Evolutionary conservation across 2,329 filamentous ascomycete species (phyloP).

Genomic region (Colletotrichum sansevieriae): DNA sequence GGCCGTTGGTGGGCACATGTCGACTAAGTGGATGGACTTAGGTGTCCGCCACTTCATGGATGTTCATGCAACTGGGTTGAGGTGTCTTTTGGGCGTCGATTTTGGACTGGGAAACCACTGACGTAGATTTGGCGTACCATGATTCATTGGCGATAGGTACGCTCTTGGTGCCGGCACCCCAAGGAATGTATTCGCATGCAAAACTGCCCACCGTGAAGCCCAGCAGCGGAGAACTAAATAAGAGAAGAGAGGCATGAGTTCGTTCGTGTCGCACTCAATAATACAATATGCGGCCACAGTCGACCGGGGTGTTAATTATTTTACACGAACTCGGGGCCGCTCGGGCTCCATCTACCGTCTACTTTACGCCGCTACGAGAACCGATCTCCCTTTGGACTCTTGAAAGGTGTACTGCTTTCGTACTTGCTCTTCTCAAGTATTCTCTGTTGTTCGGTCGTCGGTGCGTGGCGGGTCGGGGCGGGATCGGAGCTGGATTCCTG

Average conservation of each 20-base stretch:
- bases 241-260: slow-evolving; percentile 22
- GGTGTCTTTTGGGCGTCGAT: neutral
- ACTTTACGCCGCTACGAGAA: slow-evolving; percentile 67
- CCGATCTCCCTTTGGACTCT: slow-evolving; percentile 85
- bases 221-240: neutral
- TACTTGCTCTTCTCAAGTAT: slow-evolving; percentile 89
- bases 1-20: neutral
- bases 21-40: neutral
- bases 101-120: neutral
- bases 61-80: neutral
- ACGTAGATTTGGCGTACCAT: slow-evolving; percentile 1
- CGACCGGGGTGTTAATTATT: slow-evolving; percentile 28
- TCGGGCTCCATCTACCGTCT: neutral
- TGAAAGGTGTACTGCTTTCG: slow-evolving; percentile 81
- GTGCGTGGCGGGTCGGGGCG: slow-evolving; percentile 86
- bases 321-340: slow-evolving; percentile 23
- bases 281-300: slow-evolving; percentile 23
- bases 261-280: slow-evolving; percentile 33
- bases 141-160: slow-evolving; percentile 23
- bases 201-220: neutral
- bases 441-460: slow-evolving; percentile 75
- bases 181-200: neutral
- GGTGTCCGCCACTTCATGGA: neutral
- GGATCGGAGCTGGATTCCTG: slow-evolving; percentile 82
- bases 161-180: neutral